Base-by-base conservation (phyloP, 768 basidiomycete species). In the Boletellus emodensis region DNA sequence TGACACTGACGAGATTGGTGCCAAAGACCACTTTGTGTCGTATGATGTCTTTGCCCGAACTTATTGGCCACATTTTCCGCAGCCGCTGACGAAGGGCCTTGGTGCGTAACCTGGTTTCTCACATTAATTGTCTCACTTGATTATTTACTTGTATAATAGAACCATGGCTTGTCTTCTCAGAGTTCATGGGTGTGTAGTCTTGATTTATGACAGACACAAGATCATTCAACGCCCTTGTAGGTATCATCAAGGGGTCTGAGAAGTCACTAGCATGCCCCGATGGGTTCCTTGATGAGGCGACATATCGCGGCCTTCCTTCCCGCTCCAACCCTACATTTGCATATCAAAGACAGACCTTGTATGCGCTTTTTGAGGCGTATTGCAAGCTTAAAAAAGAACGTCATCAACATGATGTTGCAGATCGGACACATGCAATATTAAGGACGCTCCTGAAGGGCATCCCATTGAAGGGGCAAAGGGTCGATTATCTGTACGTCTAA, bases 171-270 rank as follows among this genome's bases (percentile, higher is more conserved):
- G 82, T 85, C 1, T 88, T 78, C 58, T 79, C 77, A 33, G 84
- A 88, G 58, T 65, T 88, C 22, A 74, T 87, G 52, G 85, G 85
- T 80, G 49, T 17, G 70, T 60, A 11, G 6, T 33, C 24, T 33
- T 26, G 13, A 11, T 39, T 4, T 28, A 15, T 17, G 9, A 13
- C 34, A 18, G 18, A 10, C 44, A 20, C 18, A 5, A 7, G 48
- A 35, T 32, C 14, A 37, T 24, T 38, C 9, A 37, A 40, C 37
- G 30, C 15, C 20, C 26, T 39, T 15, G 15, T n/a, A 62, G 85
- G 85, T 28, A 78, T 84, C 6, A 82, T 89, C 53, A 76, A 80
- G 58, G 86, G 87, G n/a, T 85, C 85, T 0, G 84, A 87, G 59
- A 67, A 70, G 44, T 70, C 83, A 0, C 49, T 81, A 7, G 49